A percentile compares a stretch with the other conserved stretches of the same genome.
Conservation (phyloP, 2,329 filamentous ascomycete genomes). For the Aspergillus candidus region DNA sequence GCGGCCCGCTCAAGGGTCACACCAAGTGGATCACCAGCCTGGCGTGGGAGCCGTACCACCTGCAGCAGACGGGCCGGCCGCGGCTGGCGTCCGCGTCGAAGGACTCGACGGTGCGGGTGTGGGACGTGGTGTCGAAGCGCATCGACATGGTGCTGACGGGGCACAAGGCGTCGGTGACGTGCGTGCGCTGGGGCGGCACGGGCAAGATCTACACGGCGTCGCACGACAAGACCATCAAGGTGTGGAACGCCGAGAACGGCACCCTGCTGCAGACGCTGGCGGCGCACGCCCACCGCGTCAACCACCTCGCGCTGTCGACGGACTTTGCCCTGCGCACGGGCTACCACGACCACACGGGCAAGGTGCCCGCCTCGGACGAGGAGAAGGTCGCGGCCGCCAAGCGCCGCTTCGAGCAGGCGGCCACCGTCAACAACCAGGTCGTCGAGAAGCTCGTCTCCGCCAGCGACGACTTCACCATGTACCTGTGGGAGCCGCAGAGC, state of each 20-base stretch:
- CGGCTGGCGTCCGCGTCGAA: conserved; percentile 83
- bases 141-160: conserved; percentile 80
- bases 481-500: conserved; percentile 78
- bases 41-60: conserved; percentile 89
- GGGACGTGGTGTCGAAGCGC: conserved; percentile 70
- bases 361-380: conserved; percentile 61
- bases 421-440: conserved; percentile 66
- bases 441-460: conserved; percentile 83
- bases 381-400: conserved; percentile 69
- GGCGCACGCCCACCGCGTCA: conserved; percentile 89
- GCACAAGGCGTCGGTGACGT: conserved; percentile 83
- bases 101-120: conserved; percentile 80
- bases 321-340: conserved; percentile 82
- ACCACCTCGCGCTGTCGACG: conserved; percentile 87
- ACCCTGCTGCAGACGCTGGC: conserved; percentile 72
- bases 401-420: conserved; percentile 78
- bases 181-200: conserved; percentile 90
- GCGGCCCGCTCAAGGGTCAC: conserved; percentile 73
- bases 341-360: conserved; percentile 76
- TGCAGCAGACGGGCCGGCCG: conserved; percentile 66
- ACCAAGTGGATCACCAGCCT: conserved; percentile 82
- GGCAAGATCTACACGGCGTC: conserved; percentile 77
- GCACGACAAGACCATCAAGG: conserved; percentile 85
- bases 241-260: conserved; percentile 79
- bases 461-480: conserved; percentile 94